These are phyloP conservation scores for Geotrichum australiense DNA, from an alignment of 1,139 yeast species.

Conservation along the genomic window DNA sequence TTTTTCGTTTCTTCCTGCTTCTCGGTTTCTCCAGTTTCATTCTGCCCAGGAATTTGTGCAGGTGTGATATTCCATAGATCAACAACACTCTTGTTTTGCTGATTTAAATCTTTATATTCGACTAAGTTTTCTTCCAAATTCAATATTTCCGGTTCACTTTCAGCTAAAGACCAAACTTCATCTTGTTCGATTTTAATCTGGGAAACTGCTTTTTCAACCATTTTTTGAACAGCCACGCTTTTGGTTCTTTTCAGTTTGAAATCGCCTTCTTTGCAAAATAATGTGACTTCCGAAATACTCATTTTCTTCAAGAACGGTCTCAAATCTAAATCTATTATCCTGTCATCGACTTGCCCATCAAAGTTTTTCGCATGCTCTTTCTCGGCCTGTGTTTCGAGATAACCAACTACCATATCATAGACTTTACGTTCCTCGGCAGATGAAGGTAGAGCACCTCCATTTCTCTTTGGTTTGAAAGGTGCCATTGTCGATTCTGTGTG, in stretches of 20 bases:
- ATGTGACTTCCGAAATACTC: conserved; percentile 22
- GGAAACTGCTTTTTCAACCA: conserved; percentile 49
- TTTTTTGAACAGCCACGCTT: conserved; percentile 48
- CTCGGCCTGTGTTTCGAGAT: conserved; percentile 20
- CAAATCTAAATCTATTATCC: conserved; percentile 16
- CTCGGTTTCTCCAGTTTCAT: conserved; percentile 17
- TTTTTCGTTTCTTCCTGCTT: conserved; percentile 29
- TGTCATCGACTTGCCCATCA: conserved; percentile 11
- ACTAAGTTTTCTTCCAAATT: conserved; percentile 46
- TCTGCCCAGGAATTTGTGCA: conserved; percentile 14
- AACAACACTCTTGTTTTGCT: conserved; percentile 69
- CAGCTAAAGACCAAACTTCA: conserved; percentile 33
- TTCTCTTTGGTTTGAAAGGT: conserved; percentile 10
- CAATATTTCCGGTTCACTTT: conserved; percentile 40
- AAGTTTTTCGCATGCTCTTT: conserved; percentile 8
- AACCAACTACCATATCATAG: conserved; percentile 22
- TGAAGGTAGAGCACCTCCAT: conserved; percentile 4
- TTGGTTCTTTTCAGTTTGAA: conserved; percentile 35
- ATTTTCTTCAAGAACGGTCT: conserved; percentile 18
- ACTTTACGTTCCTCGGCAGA: conserved; percentile 20
- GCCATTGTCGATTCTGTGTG: too few relatives aligned
- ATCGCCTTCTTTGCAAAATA: conserved; percentile 24
- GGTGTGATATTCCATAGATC: conserved; percentile 51
- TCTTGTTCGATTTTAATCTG: conserved; percentile 38
- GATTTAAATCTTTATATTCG: conserved; percentile 46